Percentiles rank a stretch among this genome's conserved stretches.
phyloP scores from a whole-genome alignment of 805 yeast genomes.

The Candida pseudofarinosa region DNA sequence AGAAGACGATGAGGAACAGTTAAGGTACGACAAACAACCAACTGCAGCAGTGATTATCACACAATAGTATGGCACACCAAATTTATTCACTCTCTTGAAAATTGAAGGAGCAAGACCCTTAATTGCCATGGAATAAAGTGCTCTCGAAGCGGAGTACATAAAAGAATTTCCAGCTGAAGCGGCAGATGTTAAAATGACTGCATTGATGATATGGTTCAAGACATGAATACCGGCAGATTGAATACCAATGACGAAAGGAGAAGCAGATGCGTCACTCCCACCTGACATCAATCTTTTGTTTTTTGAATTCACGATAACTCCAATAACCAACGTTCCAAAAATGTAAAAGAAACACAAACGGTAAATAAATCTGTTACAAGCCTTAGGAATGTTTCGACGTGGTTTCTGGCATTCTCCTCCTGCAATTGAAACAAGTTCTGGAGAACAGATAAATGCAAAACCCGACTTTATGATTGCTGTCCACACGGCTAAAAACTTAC shows the following conservation, averaged over 20 bases:
- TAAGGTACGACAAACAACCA: constrained; percentile 49
- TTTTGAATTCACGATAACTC: constrained; percentile 31
- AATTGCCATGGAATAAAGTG: constrained; percentile 36
- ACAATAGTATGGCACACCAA: constrained; percentile 41
- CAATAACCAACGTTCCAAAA: constrained; percentile 37
- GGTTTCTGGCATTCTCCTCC: constrained; percentile 42
- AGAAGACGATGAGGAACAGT: constrained; percentile 49
- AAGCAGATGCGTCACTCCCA: constrained; percentile 48
- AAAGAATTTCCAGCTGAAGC: constrained; percentile 43
- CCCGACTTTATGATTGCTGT: constrained; percentile 61
- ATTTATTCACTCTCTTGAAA: constrained; percentile 32
- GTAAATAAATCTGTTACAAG: constrained; percentile 55
- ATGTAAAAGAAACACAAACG: constrained; percentile 41
- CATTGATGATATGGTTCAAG: constrained; percentile 59
- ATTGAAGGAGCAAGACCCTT: constrained; percentile 37
- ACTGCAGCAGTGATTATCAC: constrained; percentile 31
- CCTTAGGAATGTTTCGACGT: constrained; percentile 46
- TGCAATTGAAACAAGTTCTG: constrained; percentile 71
- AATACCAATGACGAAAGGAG: constrained; percentile 65
- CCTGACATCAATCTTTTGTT: constrained; percentile 21
- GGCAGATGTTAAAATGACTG: constrained; percentile 57
- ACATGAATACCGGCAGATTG: constrained; percentile 57
- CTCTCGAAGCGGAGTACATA: constrained; percentile 40
- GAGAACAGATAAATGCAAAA: constrained; percentile 59
- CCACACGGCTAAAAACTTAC: constrained; percentile 62